Conservation (phyloP, 176 grass and related monocot genomes). For the Aechmea fasciata region DNA sequence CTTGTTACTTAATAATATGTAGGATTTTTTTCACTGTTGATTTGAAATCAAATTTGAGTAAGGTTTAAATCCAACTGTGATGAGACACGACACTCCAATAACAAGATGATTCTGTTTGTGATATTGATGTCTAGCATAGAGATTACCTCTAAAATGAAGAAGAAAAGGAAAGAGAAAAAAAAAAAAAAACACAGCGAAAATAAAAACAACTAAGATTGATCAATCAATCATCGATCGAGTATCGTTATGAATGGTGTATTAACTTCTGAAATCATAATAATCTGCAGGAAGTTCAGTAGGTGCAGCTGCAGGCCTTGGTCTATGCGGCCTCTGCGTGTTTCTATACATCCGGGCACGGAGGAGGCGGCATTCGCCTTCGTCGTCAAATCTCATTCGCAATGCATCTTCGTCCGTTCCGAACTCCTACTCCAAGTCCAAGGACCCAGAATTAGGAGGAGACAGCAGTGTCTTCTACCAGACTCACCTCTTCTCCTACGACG, state of each 20-base stretch:
- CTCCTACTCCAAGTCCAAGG: not conserved
- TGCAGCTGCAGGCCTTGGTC: not conserved
- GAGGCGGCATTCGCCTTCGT: not conserved
- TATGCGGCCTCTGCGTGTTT: not conserved
- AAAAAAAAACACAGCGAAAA: no score
- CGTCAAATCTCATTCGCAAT: not conserved
- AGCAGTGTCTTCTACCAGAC: not conserved
- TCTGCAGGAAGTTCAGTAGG: not conserved
- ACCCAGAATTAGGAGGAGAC: not conserved
- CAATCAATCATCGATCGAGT: no score
- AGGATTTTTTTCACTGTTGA: no score
- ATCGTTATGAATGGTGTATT: no score
- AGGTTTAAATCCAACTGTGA: not conserved
- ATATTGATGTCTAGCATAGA: no score
- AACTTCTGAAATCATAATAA: not conserved
- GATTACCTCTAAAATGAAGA: no score
- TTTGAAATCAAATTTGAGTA: no score
- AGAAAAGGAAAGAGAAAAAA: no score
- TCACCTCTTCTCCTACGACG: constrained; percentile 1
- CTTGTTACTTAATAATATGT: not conserved
- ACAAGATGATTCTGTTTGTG: not conserved
- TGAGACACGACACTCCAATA: not conserved
- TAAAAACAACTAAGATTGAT: no score
- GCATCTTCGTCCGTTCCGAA: not conserved
- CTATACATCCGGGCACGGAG: not conserved